Percentiles rank a stretch among this genome's conserved stretches.
These are phyloP conservation scores for Aspergillus piperis DNA, from an alignment of 2,329 filamentous ascomycete species.

Conservation along the genomic window DNA sequence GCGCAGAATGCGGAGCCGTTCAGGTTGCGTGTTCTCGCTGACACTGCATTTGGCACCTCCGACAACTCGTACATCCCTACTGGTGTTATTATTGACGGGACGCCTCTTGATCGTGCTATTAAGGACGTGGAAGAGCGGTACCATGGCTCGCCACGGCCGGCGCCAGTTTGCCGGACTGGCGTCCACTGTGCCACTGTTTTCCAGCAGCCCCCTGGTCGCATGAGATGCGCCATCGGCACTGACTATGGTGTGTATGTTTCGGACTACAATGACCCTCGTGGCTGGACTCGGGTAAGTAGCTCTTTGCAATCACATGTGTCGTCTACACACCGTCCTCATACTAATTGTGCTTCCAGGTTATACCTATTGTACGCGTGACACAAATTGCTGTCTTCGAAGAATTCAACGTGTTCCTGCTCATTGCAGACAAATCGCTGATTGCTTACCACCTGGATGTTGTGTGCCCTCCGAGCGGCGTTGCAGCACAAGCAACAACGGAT, in stretches of 20 bases:
- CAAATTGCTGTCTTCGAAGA: conserved; percentile 95
- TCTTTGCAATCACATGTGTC: background rate
- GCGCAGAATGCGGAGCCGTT: conserved; percentile 96
- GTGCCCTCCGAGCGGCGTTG: conserved; percentile 54
- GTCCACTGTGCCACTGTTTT: conserved; percentile 96
- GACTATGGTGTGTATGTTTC: conserved; percentile 92
- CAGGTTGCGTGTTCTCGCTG: conserved; percentile 84
- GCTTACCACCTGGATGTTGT: conserved; percentile 92
- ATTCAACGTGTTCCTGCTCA: conserved; percentile 87
- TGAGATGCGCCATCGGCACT: conserved; percentile 90
- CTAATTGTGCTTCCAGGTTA: conserved; percentile 58
- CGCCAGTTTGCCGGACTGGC: conserved; percentile 78
- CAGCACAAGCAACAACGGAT: conserved; percentile 61
- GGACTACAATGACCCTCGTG: conserved; percentile 83
- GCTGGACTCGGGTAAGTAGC: conserved; percentile 79
- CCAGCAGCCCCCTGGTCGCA: conserved; percentile 73
- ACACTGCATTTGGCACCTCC: conserved; percentile 70
- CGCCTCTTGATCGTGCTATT: conserved; percentile 87
- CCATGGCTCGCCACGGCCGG: conserved; percentile 59
- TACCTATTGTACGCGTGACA: conserved; percentile 75
- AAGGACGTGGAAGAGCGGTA: conserved; percentile 81
- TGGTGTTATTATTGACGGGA: conserved; percentile 80
- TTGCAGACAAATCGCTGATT: conserved; percentile 86
- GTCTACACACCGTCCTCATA: background rate
- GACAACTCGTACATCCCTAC: conserved; percentile 58